Conservation (phyloP, 2,329 filamentous ascomycete genomes). For the Sporothrix curviconia region DNA sequence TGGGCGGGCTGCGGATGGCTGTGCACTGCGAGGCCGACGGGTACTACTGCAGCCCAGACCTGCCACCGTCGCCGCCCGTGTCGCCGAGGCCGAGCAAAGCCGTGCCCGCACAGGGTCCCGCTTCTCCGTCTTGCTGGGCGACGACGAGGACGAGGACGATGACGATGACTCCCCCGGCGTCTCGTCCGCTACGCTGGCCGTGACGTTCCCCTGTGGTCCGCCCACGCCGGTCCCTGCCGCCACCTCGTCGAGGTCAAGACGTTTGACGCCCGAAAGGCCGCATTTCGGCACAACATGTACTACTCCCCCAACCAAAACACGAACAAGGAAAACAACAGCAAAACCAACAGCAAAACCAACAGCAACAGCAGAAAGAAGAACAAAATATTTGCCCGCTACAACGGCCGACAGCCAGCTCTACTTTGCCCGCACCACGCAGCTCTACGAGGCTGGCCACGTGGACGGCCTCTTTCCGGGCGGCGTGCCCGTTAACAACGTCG, state of each 20-base stretch:
- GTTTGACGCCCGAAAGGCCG: constrained; percentile 6
- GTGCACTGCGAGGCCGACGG: constrained; percentile 22
- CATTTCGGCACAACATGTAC: too few relatives aligned
- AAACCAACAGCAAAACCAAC: too few relatives aligned
- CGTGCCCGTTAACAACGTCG: neutral
- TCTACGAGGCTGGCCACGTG: constrained; percentile 17
- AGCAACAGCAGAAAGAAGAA: too few relatives aligned
- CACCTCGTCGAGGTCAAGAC: constrained; percentile 23
- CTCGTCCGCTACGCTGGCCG: neutral
- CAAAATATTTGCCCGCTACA: too few relatives aligned
- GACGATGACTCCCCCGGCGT: neutral
- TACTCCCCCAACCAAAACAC: too few relatives aligned
- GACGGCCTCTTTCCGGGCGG: constrained; percentile 9
- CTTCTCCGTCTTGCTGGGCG: neutral
- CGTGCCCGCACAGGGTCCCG: neutral
- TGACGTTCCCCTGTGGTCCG: constrained; percentile 14
- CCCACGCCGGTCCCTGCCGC: constrained; percentile 3
- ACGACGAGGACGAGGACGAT: neutral
- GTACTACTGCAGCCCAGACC: constrained; percentile 12
- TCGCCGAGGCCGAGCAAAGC: neutral
- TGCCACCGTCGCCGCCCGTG: neutral
- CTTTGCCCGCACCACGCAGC: constrained; percentile 16
- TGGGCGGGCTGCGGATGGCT: constrained; percentile 18
- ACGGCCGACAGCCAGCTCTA: constrained; percentile 22
- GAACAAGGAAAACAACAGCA: too few relatives aligned